phyloP scores from a whole-genome alignment of 768 basidiomycete species.

The Harrya chromipes region DNA sequence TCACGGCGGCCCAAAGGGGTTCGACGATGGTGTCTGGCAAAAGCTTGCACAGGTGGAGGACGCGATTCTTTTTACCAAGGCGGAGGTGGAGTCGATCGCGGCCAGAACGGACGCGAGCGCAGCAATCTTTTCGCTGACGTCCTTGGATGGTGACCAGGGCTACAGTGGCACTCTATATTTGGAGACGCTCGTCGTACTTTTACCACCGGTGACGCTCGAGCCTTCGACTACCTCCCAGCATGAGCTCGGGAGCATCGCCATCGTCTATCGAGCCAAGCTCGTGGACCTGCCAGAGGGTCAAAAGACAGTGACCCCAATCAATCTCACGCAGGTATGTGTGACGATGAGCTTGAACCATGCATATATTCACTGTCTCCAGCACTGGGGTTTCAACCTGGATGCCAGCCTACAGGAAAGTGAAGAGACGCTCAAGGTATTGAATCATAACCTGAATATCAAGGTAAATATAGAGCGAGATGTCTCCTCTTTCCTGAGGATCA shows the following conservation, averaged over 20 bases:
- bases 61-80: slow-evolving; percentile 52
- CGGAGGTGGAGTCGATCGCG: slow-evolving; percentile 48
- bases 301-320: slow-evolving; percentile 64
- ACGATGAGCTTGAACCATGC: background rate
- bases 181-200: slow-evolving; percentile 55
- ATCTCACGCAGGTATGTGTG: slow-evolving; percentile 64
- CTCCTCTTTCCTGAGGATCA: background rate
- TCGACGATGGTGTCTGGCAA: slow-evolving; percentile 56
- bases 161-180: slow-evolving; percentile 58
- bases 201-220: slow-evolving; percentile 35
- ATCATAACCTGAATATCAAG: slow-evolving; percentile 44
- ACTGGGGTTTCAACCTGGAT: slow-evolving; percentile 82
- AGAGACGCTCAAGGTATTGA: slow-evolving; percentile 47
- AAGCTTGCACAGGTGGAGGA: slow-evolving; percentile 36
- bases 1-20: slow-evolving; percentile 69
- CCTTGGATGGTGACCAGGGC: slow-evolving; percentile 68
- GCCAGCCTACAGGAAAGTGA: slow-evolving; percentile 51
- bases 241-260: slow-evolving; percentile 59
- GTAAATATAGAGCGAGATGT: slow-evolving; percentile 16
- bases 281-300: slow-evolving; percentile 36
- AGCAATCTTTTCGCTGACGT: slow-evolving; percentile 56
- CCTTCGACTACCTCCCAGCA: slow-evolving; percentile 35
- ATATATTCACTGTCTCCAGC: slow-evolving; percentile 36
- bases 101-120: slow-evolving; percentile 29
- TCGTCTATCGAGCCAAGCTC: slow-evolving; percentile 72